Evolutionary conservation across 345 rosid species (phyloP).

Genomic region (Schrenkiella parvula): DNA sequence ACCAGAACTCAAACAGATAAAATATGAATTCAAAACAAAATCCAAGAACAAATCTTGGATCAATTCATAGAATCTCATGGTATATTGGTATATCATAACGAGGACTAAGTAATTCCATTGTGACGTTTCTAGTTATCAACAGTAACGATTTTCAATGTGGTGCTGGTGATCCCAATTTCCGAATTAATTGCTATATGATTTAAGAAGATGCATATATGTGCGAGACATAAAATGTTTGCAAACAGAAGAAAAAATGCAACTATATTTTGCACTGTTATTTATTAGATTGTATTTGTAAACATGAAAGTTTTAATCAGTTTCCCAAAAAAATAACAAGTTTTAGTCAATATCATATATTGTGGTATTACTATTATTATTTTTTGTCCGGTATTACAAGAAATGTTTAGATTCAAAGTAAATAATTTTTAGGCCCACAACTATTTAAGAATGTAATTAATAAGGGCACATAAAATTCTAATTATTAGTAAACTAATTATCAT

Average conservation of each 20-base stretch:
- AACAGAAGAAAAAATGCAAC: not conserved
- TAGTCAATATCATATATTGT: not conserved
- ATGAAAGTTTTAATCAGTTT: not conserved
- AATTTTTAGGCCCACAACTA: not conserved
- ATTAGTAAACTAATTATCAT: constrained; percentile 24
- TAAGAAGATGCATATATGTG: not conserved
- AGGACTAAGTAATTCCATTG: not conserved
- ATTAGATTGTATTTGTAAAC: not conserved
- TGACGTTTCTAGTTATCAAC: constrained; percentile 15
- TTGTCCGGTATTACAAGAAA: not conserved
- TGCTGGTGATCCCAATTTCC: not conserved
- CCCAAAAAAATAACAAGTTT: no score
- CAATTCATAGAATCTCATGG: not conserved
- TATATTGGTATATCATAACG: not conserved
- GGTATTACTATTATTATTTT: not conserved
- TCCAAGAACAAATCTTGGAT: not conserved
- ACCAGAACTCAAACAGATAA: not conserved
- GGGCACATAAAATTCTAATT: not conserved
- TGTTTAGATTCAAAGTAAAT: not conserved
- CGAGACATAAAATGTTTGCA: not conserved
- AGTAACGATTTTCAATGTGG: not conserved
- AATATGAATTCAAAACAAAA: not conserved
- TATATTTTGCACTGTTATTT: not conserved
- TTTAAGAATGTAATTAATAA: not conserved
- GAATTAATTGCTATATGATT: not conserved